These are phyloP conservation scores for Arabis alpina DNA, from an alignment of 345 rosid species.

Conservation along the genomic window DNA sequence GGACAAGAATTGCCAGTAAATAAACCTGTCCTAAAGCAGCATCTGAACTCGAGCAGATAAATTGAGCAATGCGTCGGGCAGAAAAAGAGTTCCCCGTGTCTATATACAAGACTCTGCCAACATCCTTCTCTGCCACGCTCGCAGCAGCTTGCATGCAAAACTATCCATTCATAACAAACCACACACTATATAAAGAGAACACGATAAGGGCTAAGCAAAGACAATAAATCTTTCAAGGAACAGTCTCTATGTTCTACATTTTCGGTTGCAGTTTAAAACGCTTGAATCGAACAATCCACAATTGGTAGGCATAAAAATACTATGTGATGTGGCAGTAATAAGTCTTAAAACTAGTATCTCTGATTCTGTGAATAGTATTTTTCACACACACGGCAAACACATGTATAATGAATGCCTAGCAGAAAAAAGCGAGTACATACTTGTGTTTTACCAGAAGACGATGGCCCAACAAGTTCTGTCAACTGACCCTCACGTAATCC, in stretches of 20 bases:
- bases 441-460: constrained; percentile 91
- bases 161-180: constrained; percentile 40
- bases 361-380: background rate
- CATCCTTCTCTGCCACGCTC: constrained; percentile 53
- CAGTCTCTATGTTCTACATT: background rate
- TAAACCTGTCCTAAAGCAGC: constrained; percentile 50
- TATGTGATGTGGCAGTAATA: background rate
- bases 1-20: no score
- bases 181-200: constrained; percentile 25
- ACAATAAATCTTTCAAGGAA: constrained; percentile 4
- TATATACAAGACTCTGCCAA: constrained; percentile 56
- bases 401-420: background rate
- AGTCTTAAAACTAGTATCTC: background rate
- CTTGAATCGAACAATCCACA: no score
- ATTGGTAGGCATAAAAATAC: background rate
- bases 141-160: constrained; percentile 73
- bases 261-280: no score
- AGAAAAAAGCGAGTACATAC: constrained; percentile 42
- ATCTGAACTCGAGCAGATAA: constrained; percentile 45
- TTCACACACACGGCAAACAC: background rate
- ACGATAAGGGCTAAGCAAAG: background rate
- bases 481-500: constrained; percentile 70
- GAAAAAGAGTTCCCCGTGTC: constrained; percentile 92
- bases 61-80: constrained; percentile 58
- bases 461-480: constrained; percentile 85